phyloP scores from a whole-genome alignment of 2,329 filamentous ascomycete genomes.

The Colletotrichum cordylinicola region DNA sequence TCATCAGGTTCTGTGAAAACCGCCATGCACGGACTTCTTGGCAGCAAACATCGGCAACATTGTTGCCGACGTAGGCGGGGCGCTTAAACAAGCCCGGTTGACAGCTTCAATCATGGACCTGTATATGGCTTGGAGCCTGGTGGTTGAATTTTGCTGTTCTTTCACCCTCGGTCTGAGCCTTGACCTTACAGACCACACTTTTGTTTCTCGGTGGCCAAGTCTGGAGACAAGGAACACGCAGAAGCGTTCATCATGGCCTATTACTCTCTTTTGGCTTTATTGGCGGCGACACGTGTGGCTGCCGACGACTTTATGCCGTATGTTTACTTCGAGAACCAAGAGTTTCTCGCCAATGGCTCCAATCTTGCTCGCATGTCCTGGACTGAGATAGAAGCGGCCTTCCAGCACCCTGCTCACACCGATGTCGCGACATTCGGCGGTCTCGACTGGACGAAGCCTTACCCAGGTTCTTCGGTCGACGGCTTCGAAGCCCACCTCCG shows the following conservation, averaged over 20 bases:
- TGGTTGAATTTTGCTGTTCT: no score
- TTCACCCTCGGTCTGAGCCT: no score
- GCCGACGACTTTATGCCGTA: neutral
- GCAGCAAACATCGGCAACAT: no score
- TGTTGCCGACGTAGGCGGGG: no score
- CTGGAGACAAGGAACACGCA: no score
- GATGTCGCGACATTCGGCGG: neutral
- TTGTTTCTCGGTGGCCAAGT: no score
- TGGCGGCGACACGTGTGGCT: neutral
- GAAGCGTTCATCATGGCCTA: neutral
- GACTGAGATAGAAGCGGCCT: neutral
- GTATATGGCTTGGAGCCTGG: no score
- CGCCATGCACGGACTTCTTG: no score
- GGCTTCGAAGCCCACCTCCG: neutral
- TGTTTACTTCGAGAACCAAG: neutral
- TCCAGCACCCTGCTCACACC: neutral
- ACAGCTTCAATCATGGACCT: no score
- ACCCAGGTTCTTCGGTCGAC: neutral
- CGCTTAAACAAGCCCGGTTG: no score
- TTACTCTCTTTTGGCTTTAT: neutral
- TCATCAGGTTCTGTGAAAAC: no score
- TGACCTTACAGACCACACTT: no score
- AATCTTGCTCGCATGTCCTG: neutral
- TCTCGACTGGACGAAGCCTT: neutral
- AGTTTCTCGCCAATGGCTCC: neutral